Base-by-base conservation (phyloP, 2,329 filamentous ascomycete genomes). In the Ophiostoma himal-ulmi region DNA sequence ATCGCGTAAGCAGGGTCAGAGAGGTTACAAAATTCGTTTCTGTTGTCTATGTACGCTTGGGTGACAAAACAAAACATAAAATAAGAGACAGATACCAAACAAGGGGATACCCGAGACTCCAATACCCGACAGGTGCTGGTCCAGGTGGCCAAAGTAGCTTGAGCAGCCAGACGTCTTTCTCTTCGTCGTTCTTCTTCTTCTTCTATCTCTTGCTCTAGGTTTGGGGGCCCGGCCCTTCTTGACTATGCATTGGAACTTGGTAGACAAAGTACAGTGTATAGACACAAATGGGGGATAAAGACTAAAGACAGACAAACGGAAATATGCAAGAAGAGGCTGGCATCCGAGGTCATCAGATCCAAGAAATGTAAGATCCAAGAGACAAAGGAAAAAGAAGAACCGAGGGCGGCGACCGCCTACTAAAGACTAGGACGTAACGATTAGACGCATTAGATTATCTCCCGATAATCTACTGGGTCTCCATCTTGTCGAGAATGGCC, bases 401-500 rank as follows among this genome's bases (percentile, higher is more conserved):
- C 22, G 7, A 14, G 7, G 26, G 7, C 22, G 26, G 26, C 30
- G 57, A 30, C 26, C 4, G 52, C 52, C 52, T 57, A 22, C 57
- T 62, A 7, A 30, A 17, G 26, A 62, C 26, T 17, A 36, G 17
- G 30, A 64, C 26, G 30, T 20, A 34, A 36, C 57, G 36, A 13
- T 17, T 17, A 30, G 57, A 62, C 57, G n/a, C 1, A n/a, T 39
- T 5, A 39, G 34, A 64, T 14, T 34, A 64, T 8, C 30, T 1
- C 30, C 1, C 3, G 60, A 62, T 6, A 11, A 22, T 65, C 36
- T 87, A 90, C 80, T 89, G 77, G 76, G 84, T 83, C 85, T 98
- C 94, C 93, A 99, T 96, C 87, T 95, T 92, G 84, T 94, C 88
- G 78, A 99, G 86, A 78, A 99, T 91, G 77, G 95, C 94, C 77